Percentiles rank a stretch among this genome's conserved stretches.
Evolutionary conservation across 108 stramenopile genomes (phyloP).

Genomic region (Cyclotella cryptica): DNA sequence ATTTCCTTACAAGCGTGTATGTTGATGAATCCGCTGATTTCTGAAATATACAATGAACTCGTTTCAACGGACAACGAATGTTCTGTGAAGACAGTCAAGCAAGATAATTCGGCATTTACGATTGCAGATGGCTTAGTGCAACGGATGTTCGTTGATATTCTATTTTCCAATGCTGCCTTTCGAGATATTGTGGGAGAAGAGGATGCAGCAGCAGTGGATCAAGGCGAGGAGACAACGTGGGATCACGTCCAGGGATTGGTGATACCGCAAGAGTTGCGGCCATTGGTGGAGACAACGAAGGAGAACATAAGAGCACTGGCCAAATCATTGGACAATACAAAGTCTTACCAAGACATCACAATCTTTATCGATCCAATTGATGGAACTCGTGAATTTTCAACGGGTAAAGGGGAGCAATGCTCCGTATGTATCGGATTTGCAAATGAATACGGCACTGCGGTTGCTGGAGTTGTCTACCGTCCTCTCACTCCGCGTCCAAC

Average conservation of each 20-base stretch:
- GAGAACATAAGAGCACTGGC: slow-evolving; percentile 31
- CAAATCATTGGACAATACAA: no score
- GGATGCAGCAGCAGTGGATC: slow-evolving; percentile 11
- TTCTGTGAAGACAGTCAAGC: slow-evolving; percentile 32
- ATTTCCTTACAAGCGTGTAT: slow-evolving; percentile 44
- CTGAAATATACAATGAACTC: slow-evolving; percentile 44
- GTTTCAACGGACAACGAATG: background rate
- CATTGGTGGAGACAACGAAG: slow-evolving; percentile 27
- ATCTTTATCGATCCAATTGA: slow-evolving; percentile 75
- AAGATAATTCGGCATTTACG: slow-evolving; percentile 62
- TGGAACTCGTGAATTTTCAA: slow-evolving; percentile 70
- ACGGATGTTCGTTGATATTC: slow-evolving; percentile 42
- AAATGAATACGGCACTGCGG: slow-evolving; percentile 48
- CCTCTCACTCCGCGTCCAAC: slow-evolving; percentile 57
- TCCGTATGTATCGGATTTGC: slow-evolving; percentile 72
- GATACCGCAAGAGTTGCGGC: slow-evolving; percentile 1
- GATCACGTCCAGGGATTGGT: slow-evolving; percentile 21
- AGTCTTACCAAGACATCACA: slow-evolving; percentile 31
- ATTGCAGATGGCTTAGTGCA: slow-evolving; percentile 72
- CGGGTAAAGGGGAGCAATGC: slow-evolving; percentile 67
- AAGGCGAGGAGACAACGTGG: background rate
- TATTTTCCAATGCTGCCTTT: slow-evolving; percentile 41
- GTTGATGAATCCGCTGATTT: slow-evolving; percentile 56
- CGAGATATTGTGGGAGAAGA: slow-evolving; percentile 55
- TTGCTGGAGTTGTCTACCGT: slow-evolving; percentile 66